phyloP scores from a whole-genome alignment of 441 rosid species.

The Viola pubescens region DNA sequence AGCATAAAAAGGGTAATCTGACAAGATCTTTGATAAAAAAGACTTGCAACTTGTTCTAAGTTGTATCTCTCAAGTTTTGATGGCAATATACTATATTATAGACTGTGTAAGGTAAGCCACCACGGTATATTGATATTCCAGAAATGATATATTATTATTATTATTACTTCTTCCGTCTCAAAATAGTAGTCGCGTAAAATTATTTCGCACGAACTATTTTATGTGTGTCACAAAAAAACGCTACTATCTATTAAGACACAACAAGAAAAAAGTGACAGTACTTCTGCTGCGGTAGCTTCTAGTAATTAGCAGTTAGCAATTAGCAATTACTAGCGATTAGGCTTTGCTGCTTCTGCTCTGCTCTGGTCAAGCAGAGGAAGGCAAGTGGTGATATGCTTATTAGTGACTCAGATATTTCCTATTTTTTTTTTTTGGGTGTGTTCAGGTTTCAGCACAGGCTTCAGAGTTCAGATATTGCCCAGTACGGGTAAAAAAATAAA shows the following conservation, averaged over 20 bases:
- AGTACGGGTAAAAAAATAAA: no score
- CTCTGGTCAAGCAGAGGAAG: not conserved
- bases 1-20: not conserved
- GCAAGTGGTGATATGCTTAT: constrained; percentile 4
- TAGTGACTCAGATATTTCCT: not conserved
- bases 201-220: no score
- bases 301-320: no score
- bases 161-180: no score
- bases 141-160: not conserved
- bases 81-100: no score
- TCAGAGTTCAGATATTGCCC: no score
- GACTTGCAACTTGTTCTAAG: no score
- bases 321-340: not conserved
- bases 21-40: not conserved
- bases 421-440: not conserved
- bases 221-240: no score
- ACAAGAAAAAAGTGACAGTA: no score
- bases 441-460: not conserved
- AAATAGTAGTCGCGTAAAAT: no score
- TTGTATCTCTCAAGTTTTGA: not conserved
- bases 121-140: not conserved
- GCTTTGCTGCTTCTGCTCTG: not conserved
- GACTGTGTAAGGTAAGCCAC: not conserved
- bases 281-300: no score
- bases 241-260: no score